A percentile compares a stretch with the other conserved stretches of the same genome.
Evolutionary conservation across 2,329 filamentous ascomycete species (phyloP).

Genomic region (Arthroderma sp.): DNA sequence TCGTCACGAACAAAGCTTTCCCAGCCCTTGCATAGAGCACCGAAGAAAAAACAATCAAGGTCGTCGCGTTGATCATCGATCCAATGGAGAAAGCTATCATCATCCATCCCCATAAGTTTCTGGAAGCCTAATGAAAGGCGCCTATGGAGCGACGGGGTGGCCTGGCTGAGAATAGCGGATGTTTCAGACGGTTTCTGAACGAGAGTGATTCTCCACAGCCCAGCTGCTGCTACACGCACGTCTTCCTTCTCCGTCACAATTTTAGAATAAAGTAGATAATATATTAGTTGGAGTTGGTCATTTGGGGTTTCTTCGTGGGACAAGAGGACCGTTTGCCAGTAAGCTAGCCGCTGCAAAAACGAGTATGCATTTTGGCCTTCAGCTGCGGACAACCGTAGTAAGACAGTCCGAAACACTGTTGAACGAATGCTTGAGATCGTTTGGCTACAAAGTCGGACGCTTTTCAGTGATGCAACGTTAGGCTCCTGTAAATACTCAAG

Average conservation of each 20-base stretch:
- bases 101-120: slow-evolving; percentile 75
- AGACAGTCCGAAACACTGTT: slow-evolving; percentile 64
- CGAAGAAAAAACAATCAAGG: slow-evolving; percentile 71
- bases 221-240: slow-evolving; percentile 64
- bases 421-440: slow-evolving; percentile 63
- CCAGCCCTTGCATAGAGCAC: slow-evolving; percentile 69
- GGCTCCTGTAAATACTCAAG: slow-evolving; percentile 82
- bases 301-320: slow-evolving; percentile 64
- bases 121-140: slow-evolving; percentile 66
- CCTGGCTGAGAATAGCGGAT: slow-evolving; percentile 58
- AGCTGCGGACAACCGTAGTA: slow-evolving; percentile 72
- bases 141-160: slow-evolving; percentile 57
- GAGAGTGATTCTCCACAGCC: slow-evolving; percentile 80
- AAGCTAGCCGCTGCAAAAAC: slow-evolving; percentile 75
- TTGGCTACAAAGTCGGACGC: slow-evolving; percentile 79
- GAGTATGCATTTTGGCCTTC: slow-evolving; percentile 57
- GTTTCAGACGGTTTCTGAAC: slow-evolving; percentile 87
- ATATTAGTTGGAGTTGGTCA: slow-evolving; percentile 73
- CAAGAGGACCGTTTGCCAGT: slow-evolving; percentile 90
- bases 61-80: slow-evolving; percentile 69
- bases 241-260: slow-evolving; percentile 57
- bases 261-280: slow-evolving; percentile 86
- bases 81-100: slow-evolving; percentile 78
- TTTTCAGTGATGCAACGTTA: slow-evolving; percentile 69
- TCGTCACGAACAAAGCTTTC: slow-evolving; percentile 74